Evolutionary conservation across 2,329 filamentous ascomycete genomes (phyloP).

Genomic region (Venturia asperata): DNA sequence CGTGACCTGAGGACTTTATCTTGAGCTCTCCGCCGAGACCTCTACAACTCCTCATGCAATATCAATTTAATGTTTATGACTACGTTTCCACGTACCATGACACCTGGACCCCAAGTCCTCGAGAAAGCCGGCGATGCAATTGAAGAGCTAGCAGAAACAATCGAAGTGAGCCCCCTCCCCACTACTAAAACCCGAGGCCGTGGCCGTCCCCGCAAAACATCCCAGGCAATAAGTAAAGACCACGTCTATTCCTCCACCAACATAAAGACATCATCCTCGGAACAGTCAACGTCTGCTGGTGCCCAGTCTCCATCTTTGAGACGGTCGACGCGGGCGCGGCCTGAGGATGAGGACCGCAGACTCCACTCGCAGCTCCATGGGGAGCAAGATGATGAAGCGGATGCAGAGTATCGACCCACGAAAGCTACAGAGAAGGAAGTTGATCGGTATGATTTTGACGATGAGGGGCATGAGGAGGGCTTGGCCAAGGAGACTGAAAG

Average conservation of each 20-base stretch:
- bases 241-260: neutral
- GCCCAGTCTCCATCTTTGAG: neutral
- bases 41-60: too few relatives aligned
- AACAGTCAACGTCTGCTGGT: neutral
- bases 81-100: too few relatives aligned
- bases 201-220: constrained; percentile 5
- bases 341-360: neutral
- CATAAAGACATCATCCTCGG: neutral
- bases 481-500: constrained; percentile 30
- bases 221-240: neutral
- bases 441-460: constrained; percentile 27
- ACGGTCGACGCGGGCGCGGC: neutral
- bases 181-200: neutral
- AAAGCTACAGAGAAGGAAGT: constrained; percentile 19
- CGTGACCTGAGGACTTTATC: too few relatives aligned
- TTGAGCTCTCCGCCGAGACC: too few relatives aligned
- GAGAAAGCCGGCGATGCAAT: constrained; percentile 7
- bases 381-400: neutral
- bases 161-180: neutral
- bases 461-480: constrained; percentile 23
- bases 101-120: too few relatives aligned
- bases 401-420: constrained; percentile 3
- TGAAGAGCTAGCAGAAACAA: neutral
- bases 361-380: neutral
- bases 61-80: too few relatives aligned